Evolutionary conservation across 108 stramenopile genomes (phyloP), one percentile per base, ranked within the genome.

Genomic region (Nitzschia putrida): DNA sequence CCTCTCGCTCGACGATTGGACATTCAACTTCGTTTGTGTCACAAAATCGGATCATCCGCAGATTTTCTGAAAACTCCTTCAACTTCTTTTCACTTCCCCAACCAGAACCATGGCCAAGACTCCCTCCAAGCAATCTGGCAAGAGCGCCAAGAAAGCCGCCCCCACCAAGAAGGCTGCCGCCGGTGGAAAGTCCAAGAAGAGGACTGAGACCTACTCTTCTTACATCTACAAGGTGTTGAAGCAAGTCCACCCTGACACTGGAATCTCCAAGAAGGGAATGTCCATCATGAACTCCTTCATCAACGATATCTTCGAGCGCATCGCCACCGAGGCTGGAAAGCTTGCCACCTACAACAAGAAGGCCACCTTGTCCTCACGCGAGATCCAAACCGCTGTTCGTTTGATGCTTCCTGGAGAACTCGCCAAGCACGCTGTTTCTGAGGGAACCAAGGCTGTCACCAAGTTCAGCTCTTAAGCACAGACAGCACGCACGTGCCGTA

Each of bases 201-300:
- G 93, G 56, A 76, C 71, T 34, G 93, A 96, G 68, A 79, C 87
- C 21, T 96, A 92, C 87, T 81, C 81, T 61, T 89, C 89, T 45
- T 96, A 96, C 88, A 94, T 96, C 76, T 94, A 96, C 91, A 90
- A 90, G 87, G 95, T 96, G 61, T 72, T 93, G 61, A 96, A 96
- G 85, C 87, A 88, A 73, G 87, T 88, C 71, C 87, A 88, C 80
- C 87, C 87, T 52, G 91, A 93, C 76, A 96, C 92, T 51, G 92
- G 92, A 58, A 95, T 96, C 83, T 92, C 90, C 82, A 92, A 93
- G 88, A 92, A 92, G 83, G 89, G 90, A 55, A 93, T 96, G 92
- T 90, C 89, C 73, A 94, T 96, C 88, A 90, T 94, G 95, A 94
- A 94, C 89, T 94, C 92, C 66, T 96, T 96, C 83, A 93, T 96